Base-by-base conservation (phyloP, 768 basidiomycete genomes). In the Gelatoporia subvermispora region DNA sequence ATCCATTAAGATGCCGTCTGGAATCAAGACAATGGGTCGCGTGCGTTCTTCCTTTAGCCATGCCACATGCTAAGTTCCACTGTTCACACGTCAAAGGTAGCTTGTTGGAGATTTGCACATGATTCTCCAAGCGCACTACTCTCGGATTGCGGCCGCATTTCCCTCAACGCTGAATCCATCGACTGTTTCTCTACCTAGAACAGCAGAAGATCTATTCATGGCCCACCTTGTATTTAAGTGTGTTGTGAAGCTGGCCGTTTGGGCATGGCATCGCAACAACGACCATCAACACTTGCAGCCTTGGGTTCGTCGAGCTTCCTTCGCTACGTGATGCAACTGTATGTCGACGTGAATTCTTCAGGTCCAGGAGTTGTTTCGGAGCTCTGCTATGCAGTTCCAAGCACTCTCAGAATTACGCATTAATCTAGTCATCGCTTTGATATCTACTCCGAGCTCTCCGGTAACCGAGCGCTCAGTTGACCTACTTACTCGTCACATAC, bases 221-320 rank as follows among this genome's bases (percentile, higher is more conserved):
- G 78, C 79, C 2, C 84, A 92, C 60, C 65, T 92, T 16, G 67
- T 82, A 3, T 89, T 84, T 72, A 93, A 94, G 63, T 82, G 79
- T 55, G 68, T 93, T 38, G 67, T 74, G 11, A 90, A 84, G 58
- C 74, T 88, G 63, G 76, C 78, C 9, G 54, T 77, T 24, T 93
- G 88, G 88, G 61, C 84, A 11, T 93, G 88, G 85, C 67, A 70
- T 9, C 72, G 69, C 25, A 38, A 41, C 21, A 68, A 69, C 41
- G 72, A 75, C 49, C 58, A 68, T 25, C 60, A 69, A 18, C 65
- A 67, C 17, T 73, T 78, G 48, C 68, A 70, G 53, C 65, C 71
- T 38, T 84, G 83, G 81, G 85, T 81, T 58, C 47, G 72, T 67
- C 16, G 18, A 46, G 2, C 1, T 28, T 39, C 9, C 13, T 31